Evolutionary conservation across 2,329 filamentous ascomycete genomes (phyloP).

Genomic region (Colletotrichum gigasporum): DNA sequence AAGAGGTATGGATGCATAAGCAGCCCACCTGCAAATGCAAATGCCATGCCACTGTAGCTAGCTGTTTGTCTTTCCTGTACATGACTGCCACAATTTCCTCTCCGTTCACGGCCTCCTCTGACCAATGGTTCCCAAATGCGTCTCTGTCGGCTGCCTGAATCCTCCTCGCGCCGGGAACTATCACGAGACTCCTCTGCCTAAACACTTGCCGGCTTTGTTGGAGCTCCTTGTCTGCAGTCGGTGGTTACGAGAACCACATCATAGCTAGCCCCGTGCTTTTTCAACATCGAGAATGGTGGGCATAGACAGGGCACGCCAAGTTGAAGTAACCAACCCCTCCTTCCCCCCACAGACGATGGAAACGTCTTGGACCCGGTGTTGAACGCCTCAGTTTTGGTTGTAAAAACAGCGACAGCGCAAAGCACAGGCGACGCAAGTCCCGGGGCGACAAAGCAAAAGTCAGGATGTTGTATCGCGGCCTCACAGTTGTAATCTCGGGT

Average conservation of each 20-base stretch:
- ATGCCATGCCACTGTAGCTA: too few species aligned
- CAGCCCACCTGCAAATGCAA: too few species aligned
- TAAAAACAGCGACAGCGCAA: conserved; percentile 81
- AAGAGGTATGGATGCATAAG: too few species aligned
- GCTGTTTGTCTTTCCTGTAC: too few species aligned
- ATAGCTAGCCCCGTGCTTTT: background rate
- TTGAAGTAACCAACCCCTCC: too few species aligned
- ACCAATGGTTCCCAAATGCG: too few species aligned
- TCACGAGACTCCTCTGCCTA: background rate
- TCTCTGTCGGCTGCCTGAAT: too few species aligned
- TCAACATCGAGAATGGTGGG: background rate
- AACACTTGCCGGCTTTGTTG: background rate
- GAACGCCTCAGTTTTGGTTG: conserved; percentile 86
- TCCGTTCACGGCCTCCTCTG: too few species aligned
- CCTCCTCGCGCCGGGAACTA: too few species aligned
- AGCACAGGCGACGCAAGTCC: conserved; percentile 72
- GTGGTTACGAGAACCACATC: background rate
- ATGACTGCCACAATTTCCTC: too few species aligned
- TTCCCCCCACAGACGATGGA: conserved; percentile 65
- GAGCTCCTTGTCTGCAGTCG: background rate
- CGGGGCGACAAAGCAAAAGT: conserved; percentile 38
- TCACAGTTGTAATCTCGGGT: background rate
- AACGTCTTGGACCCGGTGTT: conserved; percentile 78
- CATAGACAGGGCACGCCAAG: conserved; percentile 58
- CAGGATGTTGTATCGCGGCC: conserved; percentile 14